Base-by-base conservation (phyloP, 78 protist genomes). In the Diacronema lutheri region DNA sequence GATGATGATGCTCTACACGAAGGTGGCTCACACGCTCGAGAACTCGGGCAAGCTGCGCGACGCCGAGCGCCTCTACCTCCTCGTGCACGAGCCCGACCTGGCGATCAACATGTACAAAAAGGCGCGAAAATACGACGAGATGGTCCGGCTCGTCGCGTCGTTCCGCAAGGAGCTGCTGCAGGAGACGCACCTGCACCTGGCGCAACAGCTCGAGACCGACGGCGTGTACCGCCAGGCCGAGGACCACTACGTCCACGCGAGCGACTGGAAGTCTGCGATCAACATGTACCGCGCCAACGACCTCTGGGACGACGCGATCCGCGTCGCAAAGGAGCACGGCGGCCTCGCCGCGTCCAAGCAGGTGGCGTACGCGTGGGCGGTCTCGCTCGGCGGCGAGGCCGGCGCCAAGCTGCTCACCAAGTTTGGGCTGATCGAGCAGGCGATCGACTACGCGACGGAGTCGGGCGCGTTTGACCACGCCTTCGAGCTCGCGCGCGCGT, bases 101-200 rank as follows among this genome's bases (percentile, higher is more conserved):
- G 95, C 95, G 33, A 93, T 95, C 93, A 66, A 87, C 86, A 95
- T 95, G 97, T 92, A 93, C 93, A 89, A 86, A 86, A 88, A 84
- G 92, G 77, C 55, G 23, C 81, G 86, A 31, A 61, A 83, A 44
- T 95, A 80, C 90, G 95, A 89, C 66, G 90, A 90, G n/a, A 90
- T 93, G 94, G 66, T 95, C 83, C 87, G 95, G 31, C 85, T 95
- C 56, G 94, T 95, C 80, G 1, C 85, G 31, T 23, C 35, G 38
- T 82, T 84, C 81, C 89, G 90, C 44, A 40, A 57, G 58, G 93
- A 88, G 33, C 68, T 88, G 46, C 87, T 93, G 25, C 56, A 7
- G n/a, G 87, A 90, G 64, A 92, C 95, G 61, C 90, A 93, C 94
- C 58, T 86, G 33, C 83, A 65, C 33, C 82, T 95, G 13, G 97